Base-by-base conservation (phyloP, 192 early-diverging fungal species). In the Coemansia guatemalensis region DNA sequence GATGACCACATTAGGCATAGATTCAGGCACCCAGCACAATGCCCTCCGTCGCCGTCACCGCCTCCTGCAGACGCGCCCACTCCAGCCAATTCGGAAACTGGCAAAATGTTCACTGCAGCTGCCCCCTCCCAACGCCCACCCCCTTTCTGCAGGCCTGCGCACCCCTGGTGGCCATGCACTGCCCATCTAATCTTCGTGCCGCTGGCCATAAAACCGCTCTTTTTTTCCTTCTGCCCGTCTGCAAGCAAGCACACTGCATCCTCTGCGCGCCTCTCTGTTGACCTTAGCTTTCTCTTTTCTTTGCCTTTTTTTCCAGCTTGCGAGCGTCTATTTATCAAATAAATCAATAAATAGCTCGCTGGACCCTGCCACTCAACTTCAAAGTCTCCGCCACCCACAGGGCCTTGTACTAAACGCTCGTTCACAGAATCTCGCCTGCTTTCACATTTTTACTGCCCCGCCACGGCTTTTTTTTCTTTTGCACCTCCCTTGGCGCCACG, bases 1-100 rank as follows among this genome's bases (percentile, higher is more conserved):
- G 33, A 35, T 35, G 33, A 35, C 33, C 33, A 35, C 2, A 35
- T 11, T 35, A 11, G 33, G 33, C 33, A 35, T 35, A 35, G 0
- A 35, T 35, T 7, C 33, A 35, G 33, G 33, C 33, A 11, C 33
- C 33, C 33, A 35, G 48, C 48, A 53, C 51, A 53, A 53, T 53
- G 26, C 23, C 22, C 23, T 2, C 21, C 26, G n/a, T 23, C 20
- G 51, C 26, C 11, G 26, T 55, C 53, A 55, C 17, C 53, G 11
- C 53, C 53, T 8, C 8, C 25, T 30, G 53, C 53, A 55, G 53
- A 22, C 11, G 51, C 51, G 12, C 14, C 51, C n/a, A 51, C 26
- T 14, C 22, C 22, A 55, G 53, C 29, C 29, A 55, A 55, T 55
- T 55, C 53, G 25, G 53, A 55, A 30, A 55, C 26, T n/a, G 25